These are phyloP conservation scores for Gryganskiella cystojenkinii DNA, from an alignment of 192 early-diverging fungal species.

Conservation along the genomic window DNA sequence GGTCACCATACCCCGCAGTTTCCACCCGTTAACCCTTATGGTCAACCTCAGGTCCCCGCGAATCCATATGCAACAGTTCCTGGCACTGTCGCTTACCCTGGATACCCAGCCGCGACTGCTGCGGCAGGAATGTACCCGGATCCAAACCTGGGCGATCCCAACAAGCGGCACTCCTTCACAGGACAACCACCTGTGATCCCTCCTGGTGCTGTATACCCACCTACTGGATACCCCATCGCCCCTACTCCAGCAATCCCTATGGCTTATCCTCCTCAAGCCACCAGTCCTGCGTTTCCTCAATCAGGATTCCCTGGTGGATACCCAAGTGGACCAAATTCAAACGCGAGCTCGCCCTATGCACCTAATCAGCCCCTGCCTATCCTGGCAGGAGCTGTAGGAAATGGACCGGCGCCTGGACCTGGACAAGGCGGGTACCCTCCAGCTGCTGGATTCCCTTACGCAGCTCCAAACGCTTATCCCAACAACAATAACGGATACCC, in stretches of 20 bases:
- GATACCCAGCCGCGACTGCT: constrained; percentile 27
- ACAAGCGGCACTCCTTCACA: constrained; percentile 32
- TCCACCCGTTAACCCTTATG: constrained; percentile 31
- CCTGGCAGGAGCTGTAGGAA: constrained; percentile 4
- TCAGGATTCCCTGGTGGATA: constrained; percentile 12
- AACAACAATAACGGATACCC: constrained; percentile 1
- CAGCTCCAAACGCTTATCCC: constrained; percentile 23
- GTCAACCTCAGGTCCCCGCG: constrained; percentile 2
- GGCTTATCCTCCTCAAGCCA: constrained; percentile 1
- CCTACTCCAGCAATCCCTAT: constrained; percentile 1
- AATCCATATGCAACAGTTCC: constrained; percentile 28
- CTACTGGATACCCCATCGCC: constrained; percentile 20
- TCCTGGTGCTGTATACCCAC: constrained; percentile 28
- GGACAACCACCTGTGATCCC: constrained; percentile 24
- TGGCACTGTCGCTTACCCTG: constrained; percentile 19
- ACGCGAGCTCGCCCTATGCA: constrained; percentile 24
- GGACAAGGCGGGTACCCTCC: constrained; percentile 4
- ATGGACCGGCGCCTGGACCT: constrained; percentile 7
- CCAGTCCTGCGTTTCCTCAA: not conserved
- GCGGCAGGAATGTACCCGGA: constrained; percentile 18
- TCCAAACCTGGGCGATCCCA: constrained; percentile 29
- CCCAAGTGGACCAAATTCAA: constrained; percentile 22
- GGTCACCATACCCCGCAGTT: constrained; percentile 41
- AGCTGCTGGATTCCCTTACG: constrained; percentile 36
- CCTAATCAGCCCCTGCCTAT: constrained; percentile 22